Conservation (phyloP, 805 yeast species). For the Wickerhamiella parazyma region DNA sequence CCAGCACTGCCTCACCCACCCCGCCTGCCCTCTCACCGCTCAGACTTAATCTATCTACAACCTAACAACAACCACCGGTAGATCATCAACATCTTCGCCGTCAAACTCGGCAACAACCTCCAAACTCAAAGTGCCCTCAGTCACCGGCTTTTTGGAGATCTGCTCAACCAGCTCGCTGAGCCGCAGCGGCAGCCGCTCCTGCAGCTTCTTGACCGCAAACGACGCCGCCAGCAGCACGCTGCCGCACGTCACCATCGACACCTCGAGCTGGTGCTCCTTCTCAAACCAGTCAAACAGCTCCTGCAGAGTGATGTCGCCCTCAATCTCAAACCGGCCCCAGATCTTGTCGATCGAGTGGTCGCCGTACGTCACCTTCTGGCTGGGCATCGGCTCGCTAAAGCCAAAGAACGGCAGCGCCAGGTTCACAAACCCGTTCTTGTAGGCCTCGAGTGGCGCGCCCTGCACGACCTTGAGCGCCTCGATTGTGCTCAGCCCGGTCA, state of each 20-base stretch:
- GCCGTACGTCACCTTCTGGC: conserved; percentile 72
- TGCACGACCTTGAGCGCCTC: conserved; percentile 86
- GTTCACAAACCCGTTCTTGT: conserved; percentile 84
- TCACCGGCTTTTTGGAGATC: conserved; percentile 75
- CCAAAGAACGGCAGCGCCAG: conserved; percentile 93
- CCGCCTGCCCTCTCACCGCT: too few species aligned
- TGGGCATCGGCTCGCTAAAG: conserved; percentile 88
- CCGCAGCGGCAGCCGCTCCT: conserved; percentile 56
- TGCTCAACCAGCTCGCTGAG: conserved; percentile 65
- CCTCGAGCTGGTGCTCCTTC: conserved; percentile 68
- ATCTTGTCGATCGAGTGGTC: conserved; percentile 68
- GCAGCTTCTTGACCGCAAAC: conserved; percentile 81
- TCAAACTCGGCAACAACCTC: conserved; percentile 90
- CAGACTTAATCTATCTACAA: too few species aligned
- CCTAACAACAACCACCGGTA: conserved; percentile 64
- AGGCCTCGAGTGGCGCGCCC: conserved; percentile 64
- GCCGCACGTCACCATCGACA: conserved; percentile 85
- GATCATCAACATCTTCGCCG: conserved; percentile 86
- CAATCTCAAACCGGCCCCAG: conserved; percentile 86
- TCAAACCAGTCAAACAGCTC: conserved; percentile 64
- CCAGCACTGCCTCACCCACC: too few species aligned
- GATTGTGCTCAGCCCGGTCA: conserved; percentile 84
- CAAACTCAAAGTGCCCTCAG: conserved; percentile 60
- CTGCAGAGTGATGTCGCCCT: conserved; percentile 50
- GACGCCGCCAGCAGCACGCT: conserved; percentile 83